phyloP scores from a whole-genome alignment of 495 filamentous ascomycete species.

The Daldinia concentrica region DNA sequence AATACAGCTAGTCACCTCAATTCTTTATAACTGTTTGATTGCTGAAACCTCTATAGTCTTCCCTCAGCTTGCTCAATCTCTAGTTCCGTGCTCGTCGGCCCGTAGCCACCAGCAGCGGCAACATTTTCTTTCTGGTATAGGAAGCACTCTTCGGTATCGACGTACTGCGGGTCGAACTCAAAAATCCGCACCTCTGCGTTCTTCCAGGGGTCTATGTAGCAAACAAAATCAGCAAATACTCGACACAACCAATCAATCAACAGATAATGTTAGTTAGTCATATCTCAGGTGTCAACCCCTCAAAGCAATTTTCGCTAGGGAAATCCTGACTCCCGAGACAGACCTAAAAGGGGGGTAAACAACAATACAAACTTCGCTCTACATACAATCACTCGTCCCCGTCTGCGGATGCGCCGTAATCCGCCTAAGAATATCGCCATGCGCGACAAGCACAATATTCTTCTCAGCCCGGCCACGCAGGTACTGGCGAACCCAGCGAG shows the following conservation, averaged over 20 bases:
- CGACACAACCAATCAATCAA: background rate
- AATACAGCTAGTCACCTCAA: background rate
- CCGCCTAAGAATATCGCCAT: conserved; percentile 63
- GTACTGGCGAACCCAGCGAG: conserved; percentile 26
- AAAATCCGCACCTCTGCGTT: conserved; percentile 70
- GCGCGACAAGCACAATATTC: conserved; percentile 65
- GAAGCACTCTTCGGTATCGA: conserved; percentile 37
- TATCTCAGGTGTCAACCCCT: background rate
- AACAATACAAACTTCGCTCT: background rate
- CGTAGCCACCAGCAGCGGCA: conserved; percentile 40
- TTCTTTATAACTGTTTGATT: background rate
- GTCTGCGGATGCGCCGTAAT: conserved; percentile 25
- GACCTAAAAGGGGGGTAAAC: background rate
- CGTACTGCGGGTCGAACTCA: conserved; percentile 54
- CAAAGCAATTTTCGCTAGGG: no score
- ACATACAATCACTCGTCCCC: conserved; percentile 48
- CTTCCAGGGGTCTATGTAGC: conserved; percentile 46
- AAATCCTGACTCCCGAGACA: background rate
- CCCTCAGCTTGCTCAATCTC: conserved; percentile 29
- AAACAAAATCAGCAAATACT: background rate
- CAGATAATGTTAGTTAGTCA: background rate
- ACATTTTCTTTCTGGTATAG: conserved; percentile 37
- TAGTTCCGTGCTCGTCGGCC: conserved; percentile 38
- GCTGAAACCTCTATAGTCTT: conserved; percentile 5
- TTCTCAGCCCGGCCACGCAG: conserved; percentile 62